phyloP scores from a whole-genome alignment of 495 filamentous ascomycete genomes.

The Trichoderma reesei region DNA sequence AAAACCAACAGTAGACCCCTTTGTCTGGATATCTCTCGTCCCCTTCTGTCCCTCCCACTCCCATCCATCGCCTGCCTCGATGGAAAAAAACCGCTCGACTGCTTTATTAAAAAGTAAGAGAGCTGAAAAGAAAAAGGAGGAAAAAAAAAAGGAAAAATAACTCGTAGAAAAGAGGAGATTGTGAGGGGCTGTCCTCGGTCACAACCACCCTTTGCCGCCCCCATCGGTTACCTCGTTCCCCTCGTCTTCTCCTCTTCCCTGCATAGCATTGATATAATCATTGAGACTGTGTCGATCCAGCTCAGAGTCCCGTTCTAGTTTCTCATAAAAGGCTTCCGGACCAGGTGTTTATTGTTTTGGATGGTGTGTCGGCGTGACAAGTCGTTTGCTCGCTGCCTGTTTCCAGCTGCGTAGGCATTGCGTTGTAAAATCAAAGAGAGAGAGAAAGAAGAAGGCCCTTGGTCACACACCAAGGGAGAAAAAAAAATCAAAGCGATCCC shows the following conservation, averaged over 20 bases:
- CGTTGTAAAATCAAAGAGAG: conserved; percentile 3
- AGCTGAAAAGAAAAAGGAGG: not conserved
- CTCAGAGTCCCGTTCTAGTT: conserved; percentile 7
- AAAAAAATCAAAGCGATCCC: not conserved
- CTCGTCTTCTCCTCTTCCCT: not conserved
- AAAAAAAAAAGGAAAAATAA: not conserved
- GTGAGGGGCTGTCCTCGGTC: not conserved
- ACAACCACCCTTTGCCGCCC: not conserved
- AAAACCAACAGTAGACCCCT: not conserved
- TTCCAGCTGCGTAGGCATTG: not conserved
- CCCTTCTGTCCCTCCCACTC: not conserved
- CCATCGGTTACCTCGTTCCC: not conserved
- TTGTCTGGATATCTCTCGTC: not conserved
- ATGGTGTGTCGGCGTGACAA: not conserved
- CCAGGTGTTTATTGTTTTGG: not conserved
- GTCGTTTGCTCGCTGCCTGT: not conserved
- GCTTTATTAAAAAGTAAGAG: conserved; percentile 8
- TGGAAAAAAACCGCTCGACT: conserved; percentile 3
- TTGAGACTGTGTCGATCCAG: conserved; percentile 9
- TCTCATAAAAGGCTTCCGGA: conserved; percentile 2
- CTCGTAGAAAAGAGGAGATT: not conserved
- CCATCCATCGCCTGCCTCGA: too few relatives aligned
- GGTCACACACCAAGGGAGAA: not conserved
- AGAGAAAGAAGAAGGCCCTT: not conserved
- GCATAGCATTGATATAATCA: not conserved